Conservation (phyloP, 495 filamentous ascomycete species). For the Xeromyces bisporus region DNA sequence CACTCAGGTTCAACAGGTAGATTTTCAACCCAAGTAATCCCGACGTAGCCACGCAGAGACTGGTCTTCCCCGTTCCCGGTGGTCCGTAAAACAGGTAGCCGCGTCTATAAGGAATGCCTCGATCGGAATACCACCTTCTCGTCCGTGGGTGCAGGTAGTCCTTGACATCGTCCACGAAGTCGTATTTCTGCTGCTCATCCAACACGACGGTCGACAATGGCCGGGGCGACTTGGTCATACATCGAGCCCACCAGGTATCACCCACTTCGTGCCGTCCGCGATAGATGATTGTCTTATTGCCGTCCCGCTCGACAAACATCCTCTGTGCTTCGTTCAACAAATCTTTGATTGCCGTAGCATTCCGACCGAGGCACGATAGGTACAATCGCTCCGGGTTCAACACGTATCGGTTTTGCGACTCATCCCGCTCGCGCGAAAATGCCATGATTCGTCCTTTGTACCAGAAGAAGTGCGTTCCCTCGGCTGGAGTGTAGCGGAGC, state of each 20-base stretch:
- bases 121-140: constrained; percentile 58
- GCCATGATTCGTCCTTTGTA: constrained; percentile 38
- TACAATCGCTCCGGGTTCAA: constrained; percentile 41
- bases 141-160: constrained; percentile 69
- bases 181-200: constrained; percentile 54
- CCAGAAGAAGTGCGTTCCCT: constrained; percentile 50
- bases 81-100: constrained; percentile 33
- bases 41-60: constrained; percentile 31
- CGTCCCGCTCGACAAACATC: constrained; percentile 39
- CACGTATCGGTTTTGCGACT: constrained; percentile 8
- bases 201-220: constrained; percentile 75
- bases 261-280: constrained; percentile 26
- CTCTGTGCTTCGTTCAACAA: constrained; percentile 47
- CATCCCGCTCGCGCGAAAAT: constrained; percentile 31
- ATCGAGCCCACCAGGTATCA: constrained; percentile 41
- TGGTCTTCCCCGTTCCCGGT: constrained; percentile 35
- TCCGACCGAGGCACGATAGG: constrained; percentile 48
- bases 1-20: constrained; percentile 30
- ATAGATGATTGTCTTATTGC: constrained; percentile 49
- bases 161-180: constrained; percentile 63
- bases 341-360: constrained; percentile 46
- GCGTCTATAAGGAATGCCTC: constrained; percentile 38
- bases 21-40: constrained; percentile 27
- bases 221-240: constrained; percentile 51
- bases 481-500: constrained; percentile 45